Conservation (phyloP, 441 rosid species). For the Croton setiger region DNA sequence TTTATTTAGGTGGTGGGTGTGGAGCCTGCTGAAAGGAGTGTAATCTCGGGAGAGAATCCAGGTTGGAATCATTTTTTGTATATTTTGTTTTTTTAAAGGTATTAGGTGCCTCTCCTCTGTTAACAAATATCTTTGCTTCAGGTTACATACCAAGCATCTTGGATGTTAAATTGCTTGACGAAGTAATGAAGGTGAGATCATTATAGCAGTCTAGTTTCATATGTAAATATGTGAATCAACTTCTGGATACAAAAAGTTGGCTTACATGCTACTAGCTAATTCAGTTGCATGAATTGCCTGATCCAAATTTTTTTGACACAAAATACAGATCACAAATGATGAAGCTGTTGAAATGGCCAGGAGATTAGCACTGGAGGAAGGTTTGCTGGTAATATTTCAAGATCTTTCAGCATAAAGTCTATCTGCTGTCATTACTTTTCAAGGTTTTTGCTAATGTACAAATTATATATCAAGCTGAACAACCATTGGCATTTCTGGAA, state of each 20-base stretch:
- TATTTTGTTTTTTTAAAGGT: constrained; percentile 12
- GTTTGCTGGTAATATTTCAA: constrained; percentile 67
- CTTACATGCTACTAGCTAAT: not conserved
- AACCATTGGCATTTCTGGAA: not conserved
- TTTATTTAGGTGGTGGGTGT: constrained; percentile 71
- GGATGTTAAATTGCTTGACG: constrained; percentile 82
- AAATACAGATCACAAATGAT: constrained; percentile 62
- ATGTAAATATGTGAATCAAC: not conserved
- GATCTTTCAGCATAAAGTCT: constrained; percentile 14
- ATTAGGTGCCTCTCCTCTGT: constrained; percentile 11
- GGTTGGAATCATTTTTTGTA: constrained; percentile 36
- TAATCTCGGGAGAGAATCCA: constrained; percentile 75
- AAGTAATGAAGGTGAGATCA: constrained; percentile 66
- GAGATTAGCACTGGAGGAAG: constrained; percentile 89
- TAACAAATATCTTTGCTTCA: constrained; percentile 28
- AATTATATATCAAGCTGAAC: not conserved
- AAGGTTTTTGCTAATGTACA: constrained; percentile 1
- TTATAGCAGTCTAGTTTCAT: not conserved
- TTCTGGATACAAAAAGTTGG: not conserved
- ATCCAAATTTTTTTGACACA: constrained; percentile 8
- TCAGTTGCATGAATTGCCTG: not conserved
- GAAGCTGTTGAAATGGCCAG: constrained; percentile 94
- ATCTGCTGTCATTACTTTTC: not conserved
- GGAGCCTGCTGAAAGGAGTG: constrained; percentile 91
- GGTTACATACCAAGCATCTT: constrained; percentile 77